These are phyloP conservation scores for Inosperma sp. DNA, from an alignment of 768 basidiomycete genomes.

Conservation along the genomic window DNA sequence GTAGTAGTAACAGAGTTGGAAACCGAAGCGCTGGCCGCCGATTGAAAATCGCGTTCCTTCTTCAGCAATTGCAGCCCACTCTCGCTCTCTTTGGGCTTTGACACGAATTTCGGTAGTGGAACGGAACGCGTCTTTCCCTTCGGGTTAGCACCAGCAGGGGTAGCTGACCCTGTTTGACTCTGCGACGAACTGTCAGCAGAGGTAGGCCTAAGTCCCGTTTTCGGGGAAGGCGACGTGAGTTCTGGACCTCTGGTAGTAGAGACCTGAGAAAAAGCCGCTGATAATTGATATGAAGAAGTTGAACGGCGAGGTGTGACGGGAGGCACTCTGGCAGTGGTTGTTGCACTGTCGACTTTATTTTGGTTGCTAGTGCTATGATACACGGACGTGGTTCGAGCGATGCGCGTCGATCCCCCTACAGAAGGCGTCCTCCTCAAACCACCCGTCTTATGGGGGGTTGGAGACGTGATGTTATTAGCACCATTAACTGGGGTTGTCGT, in stretches of 20 bases:
- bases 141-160: not conserved
- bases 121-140: slow-evolving; percentile 4
- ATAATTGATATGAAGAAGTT: slow-evolving; percentile 3
- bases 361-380: not conserved
- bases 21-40: not conserved
- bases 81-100: slow-evolving; percentile 4
- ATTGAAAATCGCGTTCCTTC: no score
- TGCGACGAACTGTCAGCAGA: no score
- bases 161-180: not conserved
- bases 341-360: slow-evolving; percentile 2
- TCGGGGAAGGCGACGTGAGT: not conserved
- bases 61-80: not conserved
- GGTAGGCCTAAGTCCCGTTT: not conserved
- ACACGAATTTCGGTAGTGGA: slow-evolving; percentile 8
- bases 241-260: not conserved
- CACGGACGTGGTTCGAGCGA: slow-evolving; percentile 10
- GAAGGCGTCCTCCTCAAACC: not conserved
- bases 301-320: slow-evolving; percentile 5
- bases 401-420: slow-evolving; percentile 1
- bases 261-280: not conserved
- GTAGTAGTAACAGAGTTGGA: slow-evolving; percentile 13
- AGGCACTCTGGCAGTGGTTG: not conserved
- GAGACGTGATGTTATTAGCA: not conserved
- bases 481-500: slow-evolving; percentile 19
- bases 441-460: slow-evolving; percentile 4